Evolutionary conservation across 2,329 filamentous ascomycete genomes (phyloP).

Genomic region (Xylaria sp.): DNA sequence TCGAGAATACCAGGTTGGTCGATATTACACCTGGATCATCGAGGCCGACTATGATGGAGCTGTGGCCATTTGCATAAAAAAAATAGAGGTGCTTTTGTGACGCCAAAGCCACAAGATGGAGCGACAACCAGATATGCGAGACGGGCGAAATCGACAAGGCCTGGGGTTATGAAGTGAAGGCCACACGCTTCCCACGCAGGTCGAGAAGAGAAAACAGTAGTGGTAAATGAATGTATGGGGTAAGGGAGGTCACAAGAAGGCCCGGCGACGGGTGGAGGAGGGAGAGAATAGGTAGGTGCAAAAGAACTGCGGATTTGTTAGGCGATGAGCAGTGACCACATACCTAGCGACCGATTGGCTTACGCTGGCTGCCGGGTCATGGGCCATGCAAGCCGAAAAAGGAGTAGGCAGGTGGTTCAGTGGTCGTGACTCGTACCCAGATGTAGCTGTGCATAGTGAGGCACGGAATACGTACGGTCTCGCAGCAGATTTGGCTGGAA

Average conservation of each 20-base stretch:
- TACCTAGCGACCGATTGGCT: conserved; percentile 31
- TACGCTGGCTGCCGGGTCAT: conserved; percentile 25
- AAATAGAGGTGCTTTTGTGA: conserved; percentile 22
- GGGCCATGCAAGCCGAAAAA: conserved; percentile 30
- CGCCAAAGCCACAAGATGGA: conserved; percentile 23
- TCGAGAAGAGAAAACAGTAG: conserved; percentile 19
- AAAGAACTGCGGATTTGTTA: conserved; percentile 15
- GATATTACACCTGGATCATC: conserved; percentile 22
- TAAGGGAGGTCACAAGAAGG: conserved; percentile 5
- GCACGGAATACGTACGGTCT: not conserved
- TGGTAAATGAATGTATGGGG: conserved; percentile 22
- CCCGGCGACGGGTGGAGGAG: conserved; percentile 7
- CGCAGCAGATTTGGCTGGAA: not conserved
- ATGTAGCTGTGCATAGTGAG: not conserved
- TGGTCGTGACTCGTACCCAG: too few relatives aligned
- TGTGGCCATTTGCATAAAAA: conserved; percentile 23
- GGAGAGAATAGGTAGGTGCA: conserved; percentile 23
- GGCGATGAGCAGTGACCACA: conserved; percentile 1
- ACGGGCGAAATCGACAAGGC: conserved; percentile 20
- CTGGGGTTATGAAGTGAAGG: conserved; percentile 21
- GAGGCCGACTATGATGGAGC: conserved; percentile 19
- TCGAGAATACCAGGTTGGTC: conserved; percentile 17
- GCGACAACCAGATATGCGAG: conserved; percentile 22
- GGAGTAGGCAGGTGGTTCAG: conserved; percentile 13
- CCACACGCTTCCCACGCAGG: conserved; percentile 21